phyloP scores from a whole-genome alignment of 2,329 filamentous ascomycete species.

The Tolypocladium ovalisporum region DNA sequence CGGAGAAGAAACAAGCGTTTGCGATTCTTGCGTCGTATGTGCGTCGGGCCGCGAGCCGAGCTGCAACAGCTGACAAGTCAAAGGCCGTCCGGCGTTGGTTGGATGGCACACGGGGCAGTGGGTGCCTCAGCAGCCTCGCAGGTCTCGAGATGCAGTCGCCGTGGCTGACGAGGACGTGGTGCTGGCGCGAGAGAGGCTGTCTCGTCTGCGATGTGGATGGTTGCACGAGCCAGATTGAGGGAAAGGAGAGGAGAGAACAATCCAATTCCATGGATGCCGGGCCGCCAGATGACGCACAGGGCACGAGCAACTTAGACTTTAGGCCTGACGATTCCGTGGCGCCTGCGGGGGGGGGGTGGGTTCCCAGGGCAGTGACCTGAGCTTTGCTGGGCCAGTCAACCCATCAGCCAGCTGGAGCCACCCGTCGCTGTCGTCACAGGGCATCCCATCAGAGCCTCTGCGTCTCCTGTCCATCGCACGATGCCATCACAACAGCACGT shows the following conservation, averaged over 20 bases:
- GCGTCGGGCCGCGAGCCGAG: not conserved
- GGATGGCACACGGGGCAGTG: not conserved
- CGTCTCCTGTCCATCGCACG: not conserved
- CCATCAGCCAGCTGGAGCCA: not conserved
- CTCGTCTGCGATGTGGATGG: not conserved
- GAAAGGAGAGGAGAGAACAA: not conserved
- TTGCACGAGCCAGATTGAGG: not conserved
- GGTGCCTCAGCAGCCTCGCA: not conserved
- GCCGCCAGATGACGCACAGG: not conserved
- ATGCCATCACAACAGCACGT: not conserved
- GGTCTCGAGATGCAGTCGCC: not conserved
- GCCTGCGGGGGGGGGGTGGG: not conserved
- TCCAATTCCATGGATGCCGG: not conserved
- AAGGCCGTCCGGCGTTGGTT: not conserved
- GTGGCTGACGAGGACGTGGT: not conserved
- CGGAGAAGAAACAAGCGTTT: not conserved
- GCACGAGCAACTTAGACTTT: not conserved
- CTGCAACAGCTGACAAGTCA: not conserved
- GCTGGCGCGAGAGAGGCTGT: not conserved
- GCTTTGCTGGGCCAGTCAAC: not conserved
- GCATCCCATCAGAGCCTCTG: not conserved
- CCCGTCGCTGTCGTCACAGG: not conserved
- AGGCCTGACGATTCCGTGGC: not conserved
- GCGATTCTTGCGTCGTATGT: not conserved
- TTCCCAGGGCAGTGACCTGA: not conserved